Evolutionary conservation across 495 filamentous ascomycete genomes (phyloP).

Genomic region (Tetracladium setigerum): DNA sequence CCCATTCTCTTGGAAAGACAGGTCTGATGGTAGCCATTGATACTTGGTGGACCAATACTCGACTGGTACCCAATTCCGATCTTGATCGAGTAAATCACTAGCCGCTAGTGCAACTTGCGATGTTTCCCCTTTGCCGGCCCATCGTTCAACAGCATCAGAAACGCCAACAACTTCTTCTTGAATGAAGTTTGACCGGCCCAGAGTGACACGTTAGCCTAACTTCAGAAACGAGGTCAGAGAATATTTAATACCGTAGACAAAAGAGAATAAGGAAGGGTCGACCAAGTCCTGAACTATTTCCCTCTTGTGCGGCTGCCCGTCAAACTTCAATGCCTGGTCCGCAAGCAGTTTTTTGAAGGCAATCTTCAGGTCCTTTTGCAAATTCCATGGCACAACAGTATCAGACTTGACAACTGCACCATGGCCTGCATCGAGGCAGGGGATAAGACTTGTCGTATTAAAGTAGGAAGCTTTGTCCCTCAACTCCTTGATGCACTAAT

Average conservation of each 20-base stretch:
- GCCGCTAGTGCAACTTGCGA: background rate
- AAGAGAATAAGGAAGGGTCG: slow-evolving; percentile 32
- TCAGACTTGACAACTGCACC: slow-evolving; percentile 23
- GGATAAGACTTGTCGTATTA: slow-evolving; percentile 1
- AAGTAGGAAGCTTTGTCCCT: slow-evolving; percentile 13
- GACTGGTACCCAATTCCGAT: slow-evolving; percentile 25
- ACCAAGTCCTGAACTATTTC: slow-evolving; percentile 26
- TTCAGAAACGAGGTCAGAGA: slow-evolving; percentile 10
- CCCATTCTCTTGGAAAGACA: slow-evolving; percentile 23
- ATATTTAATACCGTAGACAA: slow-evolving; percentile 30
- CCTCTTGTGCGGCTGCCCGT: slow-evolving; percentile 9
- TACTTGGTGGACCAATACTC: slow-evolving; percentile 35
- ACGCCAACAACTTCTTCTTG: no score
- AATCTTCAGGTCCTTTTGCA: slow-evolving; percentile 27
- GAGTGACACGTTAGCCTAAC: slow-evolving; percentile 4
- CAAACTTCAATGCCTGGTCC: slow-evolving; percentile 10
- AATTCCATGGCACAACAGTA: slow-evolving; percentile 3
- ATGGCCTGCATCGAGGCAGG: slow-evolving; percentile 8
- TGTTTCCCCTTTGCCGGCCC: slow-evolving; percentile 18
- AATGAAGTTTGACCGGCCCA: no score
- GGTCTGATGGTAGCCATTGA: slow-evolving; percentile 34
- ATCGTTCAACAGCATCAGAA: no score
- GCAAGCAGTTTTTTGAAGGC: slow-evolving; percentile 15
- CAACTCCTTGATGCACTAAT: slow-evolving; percentile 23
- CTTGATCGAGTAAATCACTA: background rate